Evolutionary conservation across 2,329 filamentous ascomycete species (phyloP).

Genomic region (Grosmannia clavigera): DNA sequence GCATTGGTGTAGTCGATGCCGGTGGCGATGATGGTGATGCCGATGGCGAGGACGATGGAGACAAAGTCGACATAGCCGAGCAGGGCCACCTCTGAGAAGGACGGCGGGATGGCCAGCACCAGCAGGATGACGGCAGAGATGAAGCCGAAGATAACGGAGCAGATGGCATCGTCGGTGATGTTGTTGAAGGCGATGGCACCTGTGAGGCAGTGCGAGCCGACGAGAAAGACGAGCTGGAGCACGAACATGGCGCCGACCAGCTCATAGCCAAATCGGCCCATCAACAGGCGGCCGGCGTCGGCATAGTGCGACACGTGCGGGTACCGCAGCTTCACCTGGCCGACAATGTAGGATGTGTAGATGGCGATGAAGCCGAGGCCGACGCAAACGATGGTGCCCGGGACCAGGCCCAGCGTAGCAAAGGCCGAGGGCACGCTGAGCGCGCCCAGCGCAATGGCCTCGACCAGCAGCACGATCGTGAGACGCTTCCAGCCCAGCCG

Average conservation of each 20-base stretch:
- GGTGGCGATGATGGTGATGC: constrained; percentile 3
- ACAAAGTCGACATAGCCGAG: constrained; percentile 43
- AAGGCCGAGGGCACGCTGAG: constrained; percentile 39
- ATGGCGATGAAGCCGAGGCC: constrained; percentile 25
- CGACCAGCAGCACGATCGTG: constrained; percentile 42
- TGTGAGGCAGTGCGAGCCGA: constrained; percentile 59
- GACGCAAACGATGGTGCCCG: constrained; percentile 14
- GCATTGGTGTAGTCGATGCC: neutral
- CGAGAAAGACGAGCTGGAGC: constrained; percentile 55
- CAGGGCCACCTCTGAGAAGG: constrained; percentile 35
- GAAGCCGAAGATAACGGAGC: constrained; percentile 32
- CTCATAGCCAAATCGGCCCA: constrained; percentile 48
- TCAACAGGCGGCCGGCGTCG: constrained; percentile 51
- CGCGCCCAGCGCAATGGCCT: constrained; percentile 42
- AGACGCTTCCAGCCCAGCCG: constrained; percentile 45
- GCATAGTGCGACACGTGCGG: constrained; percentile 54
- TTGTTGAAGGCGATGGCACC: constrained; percentile 58
- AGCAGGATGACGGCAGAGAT: constrained; percentile 34
- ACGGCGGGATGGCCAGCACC: constrained; percentile 32
- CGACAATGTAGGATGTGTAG: constrained; percentile 28
- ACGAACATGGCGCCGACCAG: constrained; percentile 48
- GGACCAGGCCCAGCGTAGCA: constrained; percentile 39
- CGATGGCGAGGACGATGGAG: constrained; percentile 17
- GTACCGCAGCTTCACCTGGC: constrained; percentile 33
- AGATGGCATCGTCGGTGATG: constrained; percentile 42